These are phyloP conservation scores for Cladosporium sp. DNA, from an alignment of 2,329 filamentous ascomycete species.

Conservation along the genomic window DNA sequence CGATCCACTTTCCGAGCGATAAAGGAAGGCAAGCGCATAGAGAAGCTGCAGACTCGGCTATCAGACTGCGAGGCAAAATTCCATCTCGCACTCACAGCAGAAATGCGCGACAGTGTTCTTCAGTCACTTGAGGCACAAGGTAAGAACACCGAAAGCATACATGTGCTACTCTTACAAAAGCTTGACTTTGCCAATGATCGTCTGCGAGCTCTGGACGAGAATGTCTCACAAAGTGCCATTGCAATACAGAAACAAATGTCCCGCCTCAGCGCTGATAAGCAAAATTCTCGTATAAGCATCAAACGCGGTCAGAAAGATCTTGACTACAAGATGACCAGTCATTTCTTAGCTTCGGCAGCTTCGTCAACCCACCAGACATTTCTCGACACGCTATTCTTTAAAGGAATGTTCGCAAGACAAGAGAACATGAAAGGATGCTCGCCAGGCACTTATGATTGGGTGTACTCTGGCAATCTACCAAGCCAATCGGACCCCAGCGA, in stretches of 20 bases:
- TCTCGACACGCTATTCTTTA: neutral
- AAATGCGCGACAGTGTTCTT: neutral
- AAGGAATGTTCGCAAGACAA: neutral
- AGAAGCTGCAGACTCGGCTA: neutral
- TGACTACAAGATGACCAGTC: neutral
- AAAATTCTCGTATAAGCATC: neutral
- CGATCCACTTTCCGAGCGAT: neutral
- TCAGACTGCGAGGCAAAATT: neutral
- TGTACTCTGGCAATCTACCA: neutral
- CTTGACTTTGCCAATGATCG: neutral
- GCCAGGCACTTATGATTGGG: constrained; percentile 1
- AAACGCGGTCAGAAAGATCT: neutral
- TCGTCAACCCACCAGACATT: neutral
- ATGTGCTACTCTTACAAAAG: neutral
- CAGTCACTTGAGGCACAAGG: neutral
- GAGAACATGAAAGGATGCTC: neutral
- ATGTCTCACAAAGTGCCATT: neutral
- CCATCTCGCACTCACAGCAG: neutral
- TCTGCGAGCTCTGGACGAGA: neutral
- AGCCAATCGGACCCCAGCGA: neutral
- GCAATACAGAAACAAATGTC: neutral
- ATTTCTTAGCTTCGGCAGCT: neutral
- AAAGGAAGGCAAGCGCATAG: neutral
- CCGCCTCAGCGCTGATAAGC: neutral
- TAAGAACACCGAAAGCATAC: neutral